Conservation (phyloP, 768 basidiomycete genomes). For the Agaricus blazei region DNA sequence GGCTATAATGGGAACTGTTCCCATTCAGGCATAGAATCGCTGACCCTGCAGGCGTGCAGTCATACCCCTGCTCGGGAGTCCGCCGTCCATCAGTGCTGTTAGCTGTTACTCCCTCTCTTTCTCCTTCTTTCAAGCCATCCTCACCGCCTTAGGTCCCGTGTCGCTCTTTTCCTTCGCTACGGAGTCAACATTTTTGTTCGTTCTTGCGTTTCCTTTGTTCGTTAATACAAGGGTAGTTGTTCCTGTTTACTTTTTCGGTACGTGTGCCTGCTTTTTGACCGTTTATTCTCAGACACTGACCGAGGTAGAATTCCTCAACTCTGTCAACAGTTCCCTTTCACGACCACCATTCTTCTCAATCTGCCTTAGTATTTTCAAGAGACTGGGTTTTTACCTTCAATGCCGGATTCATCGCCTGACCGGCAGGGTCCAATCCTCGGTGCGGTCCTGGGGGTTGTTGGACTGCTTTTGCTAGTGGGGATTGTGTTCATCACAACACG, state of each 20-base stretch:
- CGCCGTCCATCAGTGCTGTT: no score
- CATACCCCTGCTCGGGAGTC: no score
- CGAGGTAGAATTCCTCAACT: no score
- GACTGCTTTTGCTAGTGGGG: slow-evolving; percentile 22
- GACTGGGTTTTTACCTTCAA: slow-evolving; percentile 9
- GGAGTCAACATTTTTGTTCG: background rate
- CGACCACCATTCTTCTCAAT: no score
- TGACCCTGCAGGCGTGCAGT: no score
- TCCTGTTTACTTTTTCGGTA: no score
- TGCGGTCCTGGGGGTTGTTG: slow-evolving; percentile 26
- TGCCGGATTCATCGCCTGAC: slow-evolving; percentile 20
- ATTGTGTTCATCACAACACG: slow-evolving; percentile 28
- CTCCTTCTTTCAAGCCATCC: background rate
- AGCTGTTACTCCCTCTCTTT: no score
- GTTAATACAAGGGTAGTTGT: no score
- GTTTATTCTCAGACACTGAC: no score
- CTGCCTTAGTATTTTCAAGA: background rate
- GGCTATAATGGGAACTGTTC: slow-evolving; percentile 3
- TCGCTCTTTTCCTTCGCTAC: slow-evolving; percentile 28
- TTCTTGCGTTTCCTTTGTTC: background rate
- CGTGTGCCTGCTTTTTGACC: no score
- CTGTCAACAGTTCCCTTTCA: no score
- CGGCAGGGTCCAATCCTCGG: slow-evolving; percentile 23
- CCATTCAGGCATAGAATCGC: slow-evolving; percentile 3
- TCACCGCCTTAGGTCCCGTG: slow-evolving; percentile 6